These are phyloP conservation scores for Lepiota venenata DNA, from an alignment of 768 basidiomycete genomes.

Conservation along the genomic window DNA sequence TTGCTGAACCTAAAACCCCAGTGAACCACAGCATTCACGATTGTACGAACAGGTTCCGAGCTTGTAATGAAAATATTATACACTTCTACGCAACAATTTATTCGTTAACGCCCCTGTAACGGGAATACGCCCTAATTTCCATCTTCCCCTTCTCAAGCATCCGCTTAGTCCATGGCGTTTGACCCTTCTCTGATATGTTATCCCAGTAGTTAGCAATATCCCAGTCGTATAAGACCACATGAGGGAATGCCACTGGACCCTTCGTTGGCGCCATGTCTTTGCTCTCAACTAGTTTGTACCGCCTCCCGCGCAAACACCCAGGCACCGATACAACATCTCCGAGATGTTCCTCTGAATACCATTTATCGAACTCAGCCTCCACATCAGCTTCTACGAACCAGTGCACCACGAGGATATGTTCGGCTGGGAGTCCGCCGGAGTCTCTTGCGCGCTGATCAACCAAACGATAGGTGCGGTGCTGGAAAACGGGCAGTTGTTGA, in stretches of 20 bases:
- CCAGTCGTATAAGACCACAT: background rate
- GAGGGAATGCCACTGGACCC: background rate
- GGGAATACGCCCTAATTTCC: background rate
- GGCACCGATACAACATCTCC: conserved; percentile 23
- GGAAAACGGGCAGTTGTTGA: conserved; percentile 20
- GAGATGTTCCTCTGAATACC: conserved; percentile 35
- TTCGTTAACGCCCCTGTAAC: background rate
- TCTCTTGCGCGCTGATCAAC: conserved; percentile 17
- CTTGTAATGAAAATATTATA: no score
- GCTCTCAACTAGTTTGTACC: conserved; percentile 25
- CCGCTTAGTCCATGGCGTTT: background rate
- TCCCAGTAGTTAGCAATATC: background rate
- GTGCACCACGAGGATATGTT: conserved; percentile 22
- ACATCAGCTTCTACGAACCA: conserved; percentile 17
- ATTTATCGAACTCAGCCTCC: conserved; percentile 30
- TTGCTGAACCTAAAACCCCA: no score
- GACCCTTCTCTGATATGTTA: background rate
- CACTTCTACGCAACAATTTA: no score
- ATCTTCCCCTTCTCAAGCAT: background rate
- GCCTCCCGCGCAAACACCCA: conserved; percentile 27
- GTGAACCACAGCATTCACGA: no score
- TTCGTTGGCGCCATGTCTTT: background rate
- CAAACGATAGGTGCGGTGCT: conserved; percentile 23
- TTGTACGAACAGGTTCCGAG: no score
- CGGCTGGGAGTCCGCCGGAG: conserved; percentile 16